phyloP scores from a whole-genome alignment of 2,329 filamentous ascomycete species.

The Biscogniauxia marginata region DNA sequence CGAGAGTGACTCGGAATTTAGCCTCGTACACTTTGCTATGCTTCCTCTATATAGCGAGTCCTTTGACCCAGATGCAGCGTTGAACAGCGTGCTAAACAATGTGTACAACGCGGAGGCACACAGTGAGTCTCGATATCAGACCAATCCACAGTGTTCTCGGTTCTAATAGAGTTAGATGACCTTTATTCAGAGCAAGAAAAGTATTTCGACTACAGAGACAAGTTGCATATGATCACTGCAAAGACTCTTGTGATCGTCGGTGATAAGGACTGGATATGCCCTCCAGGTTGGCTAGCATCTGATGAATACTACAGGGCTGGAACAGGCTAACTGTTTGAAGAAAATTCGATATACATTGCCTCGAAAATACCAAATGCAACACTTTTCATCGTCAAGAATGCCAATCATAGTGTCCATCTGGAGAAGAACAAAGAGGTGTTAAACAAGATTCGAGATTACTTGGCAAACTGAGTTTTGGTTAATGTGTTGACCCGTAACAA shows the following conservation, averaged over 20 bases:
- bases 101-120: slow-evolving; percentile 38
- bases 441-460: slow-evolving; percentile 19
- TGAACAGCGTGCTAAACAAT: slow-evolving; percentile 29
- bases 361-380: slow-evolving; percentile 26
- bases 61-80: slow-evolving; percentile 34
- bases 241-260: slow-evolving; percentile 38
- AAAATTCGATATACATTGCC: slow-evolving; percentile 33
- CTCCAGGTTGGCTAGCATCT: slow-evolving; percentile 26
- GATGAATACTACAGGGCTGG: slow-evolving; percentile 35
- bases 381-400: slow-evolving; percentile 30
- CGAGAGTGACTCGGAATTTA: slow-evolving; percentile 38
- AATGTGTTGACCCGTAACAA: background rate
- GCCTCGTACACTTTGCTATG: slow-evolving; percentile 37
- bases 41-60: slow-evolving; percentile 37
- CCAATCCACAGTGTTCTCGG: background rate
- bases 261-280: slow-evolving; percentile 41
- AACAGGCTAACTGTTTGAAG: slow-evolving; percentile 24
- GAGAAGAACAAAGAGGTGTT: slow-evolving; percentile 35
- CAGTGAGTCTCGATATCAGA: slow-evolving; percentile 24
- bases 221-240: slow-evolving; percentile 30
- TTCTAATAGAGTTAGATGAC: slow-evolving; percentile 25
- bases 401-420: slow-evolving; percentile 37
- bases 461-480: background rate
- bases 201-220: slow-evolving; percentile 37
- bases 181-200: slow-evolving; percentile 36